Conservation (phyloP, 2,329 filamentous ascomycete genomes). For the Zasmidium citrigriseum region DNA sequence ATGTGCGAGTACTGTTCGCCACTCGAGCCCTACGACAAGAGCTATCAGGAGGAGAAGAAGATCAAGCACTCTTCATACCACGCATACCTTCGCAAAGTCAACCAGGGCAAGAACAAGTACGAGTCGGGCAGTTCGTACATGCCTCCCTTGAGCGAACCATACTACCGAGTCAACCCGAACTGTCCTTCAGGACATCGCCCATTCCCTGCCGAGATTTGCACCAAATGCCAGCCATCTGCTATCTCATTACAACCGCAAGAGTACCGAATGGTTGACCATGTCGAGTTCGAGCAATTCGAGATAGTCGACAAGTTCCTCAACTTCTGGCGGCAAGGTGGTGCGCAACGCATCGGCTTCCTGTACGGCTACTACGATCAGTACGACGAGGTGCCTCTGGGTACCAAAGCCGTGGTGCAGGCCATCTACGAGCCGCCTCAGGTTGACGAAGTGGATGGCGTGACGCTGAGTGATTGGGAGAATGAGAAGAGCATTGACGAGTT, state of each 20-base stretch:
- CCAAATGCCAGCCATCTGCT: constrained; percentile 95
- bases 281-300: constrained; percentile 84
- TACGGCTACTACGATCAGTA: constrained; percentile 93
- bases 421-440: constrained; percentile 96
- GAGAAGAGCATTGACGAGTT: constrained; percentile 80
- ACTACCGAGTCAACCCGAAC: constrained; percentile 82
- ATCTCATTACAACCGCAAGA: constrained; percentile 92
- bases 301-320: constrained; percentile 89
- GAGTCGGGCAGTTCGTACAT: constrained; percentile 94
- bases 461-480: constrained; percentile 79
- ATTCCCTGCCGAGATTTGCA: constrained; percentile 96
- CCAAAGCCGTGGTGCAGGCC: constrained; percentile 94
- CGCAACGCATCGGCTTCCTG: constrained; percentile 83
- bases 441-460: constrained; percentile 85
- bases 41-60: constrained; percentile 90
- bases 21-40: constrained; percentile 86
- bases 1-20: constrained; percentile 99
- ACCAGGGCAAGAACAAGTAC: constrained; percentile 93
- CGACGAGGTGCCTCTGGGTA: constrained; percentile 84
- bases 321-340: constrained; percentile 83
- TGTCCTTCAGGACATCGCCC: constrained; percentile 91
- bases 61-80: constrained; percentile 99
- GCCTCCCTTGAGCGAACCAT: constrained; percentile 89
- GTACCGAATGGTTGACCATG: constrained; percentile 97
- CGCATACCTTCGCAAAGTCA: constrained; percentile 89